Evolutionary conservation across 495 filamentous ascomycete species (phyloP).

Genomic region (Corynascus novoguineensis): DNA sequence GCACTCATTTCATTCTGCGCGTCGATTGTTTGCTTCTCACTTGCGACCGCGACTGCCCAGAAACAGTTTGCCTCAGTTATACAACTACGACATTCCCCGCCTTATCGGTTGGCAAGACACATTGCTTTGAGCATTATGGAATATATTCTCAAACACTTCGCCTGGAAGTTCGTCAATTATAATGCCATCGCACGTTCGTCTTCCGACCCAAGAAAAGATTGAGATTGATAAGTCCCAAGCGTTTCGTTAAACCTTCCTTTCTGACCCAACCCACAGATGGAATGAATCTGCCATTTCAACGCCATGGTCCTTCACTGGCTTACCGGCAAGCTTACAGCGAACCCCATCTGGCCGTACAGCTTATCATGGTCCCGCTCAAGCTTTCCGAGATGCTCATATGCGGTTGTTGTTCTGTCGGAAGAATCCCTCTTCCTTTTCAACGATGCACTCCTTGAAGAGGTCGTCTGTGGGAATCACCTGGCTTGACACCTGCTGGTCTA

Average conservation of each 20-base stretch:
- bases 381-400: constrained; percentile 1
- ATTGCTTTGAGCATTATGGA: neutral
- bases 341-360: no score
- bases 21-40: neutral
- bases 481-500: constrained; percentile 1
- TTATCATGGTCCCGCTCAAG: neutral
- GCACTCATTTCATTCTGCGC: neutral
- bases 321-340: no score
- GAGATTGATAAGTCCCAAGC: neutral
- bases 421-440: constrained; percentile 8
- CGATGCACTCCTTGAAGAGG: constrained; percentile 13
- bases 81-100: neutral
- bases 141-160: neutral
- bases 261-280: no score
- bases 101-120: neutral
- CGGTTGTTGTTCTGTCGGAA: neutral
- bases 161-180: neutral
- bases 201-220: neutral
- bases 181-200: neutral
- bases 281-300: no score
- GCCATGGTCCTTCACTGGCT: no score
- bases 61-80: neutral
- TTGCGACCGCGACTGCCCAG: neutral
- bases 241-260: neutral
- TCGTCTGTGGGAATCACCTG: constrained; percentile 13